Conservation (phyloP, 2,329 filamentous ascomycete genomes). For the Trichoderma lentiforme region DNA sequence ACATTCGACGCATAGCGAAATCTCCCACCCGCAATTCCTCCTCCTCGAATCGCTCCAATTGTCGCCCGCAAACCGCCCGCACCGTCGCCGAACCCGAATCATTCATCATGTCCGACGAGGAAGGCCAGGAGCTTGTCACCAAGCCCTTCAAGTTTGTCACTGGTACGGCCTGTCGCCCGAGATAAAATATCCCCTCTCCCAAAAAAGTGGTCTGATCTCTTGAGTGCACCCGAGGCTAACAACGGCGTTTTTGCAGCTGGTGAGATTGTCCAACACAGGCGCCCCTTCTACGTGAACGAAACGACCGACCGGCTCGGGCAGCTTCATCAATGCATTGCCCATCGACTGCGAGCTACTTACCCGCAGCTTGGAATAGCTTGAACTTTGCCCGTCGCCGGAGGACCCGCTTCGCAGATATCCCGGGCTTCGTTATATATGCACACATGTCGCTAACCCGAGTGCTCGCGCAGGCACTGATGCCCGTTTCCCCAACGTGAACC, state of each 20-base stretch:
- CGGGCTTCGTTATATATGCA: not conserved
- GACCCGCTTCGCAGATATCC: not conserved
- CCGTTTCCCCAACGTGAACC: constrained; percentile 97
- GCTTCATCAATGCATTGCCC: constrained; percentile 27
- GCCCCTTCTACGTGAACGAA: constrained; percentile 22
- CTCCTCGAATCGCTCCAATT: constrained; percentile 15
- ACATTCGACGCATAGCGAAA: constrained; percentile 35
- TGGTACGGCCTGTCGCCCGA: constrained; percentile 57
- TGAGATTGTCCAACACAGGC: constrained; percentile 32
- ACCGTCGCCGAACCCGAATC: constrained; percentile 31
- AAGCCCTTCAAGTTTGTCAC: constrained; percentile 99
- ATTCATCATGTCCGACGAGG: constrained; percentile 83
- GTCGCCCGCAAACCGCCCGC: constrained; percentile 26
- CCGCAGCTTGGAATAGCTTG: constrained; percentile 10
- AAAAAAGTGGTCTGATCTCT: constrained; percentile 35
- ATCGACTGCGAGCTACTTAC: not conserved
- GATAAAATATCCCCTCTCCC: constrained; percentile 34
- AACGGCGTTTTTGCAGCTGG: constrained; percentile 38
- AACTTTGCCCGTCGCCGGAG: not conserved
- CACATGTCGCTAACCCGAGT: constrained; percentile 5
- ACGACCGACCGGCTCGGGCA: constrained; percentile 20
- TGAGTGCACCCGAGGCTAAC: constrained; percentile 40
- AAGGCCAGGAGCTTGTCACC: constrained; percentile 72
- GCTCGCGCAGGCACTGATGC: constrained; percentile 80
- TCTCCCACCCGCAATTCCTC: constrained; percentile 28